Evolutionary conservation across 2,329 filamentous ascomycete genomes (phyloP), one percentile per base, ranked within the genome.

Genomic region (Nemania serpens): DNA sequence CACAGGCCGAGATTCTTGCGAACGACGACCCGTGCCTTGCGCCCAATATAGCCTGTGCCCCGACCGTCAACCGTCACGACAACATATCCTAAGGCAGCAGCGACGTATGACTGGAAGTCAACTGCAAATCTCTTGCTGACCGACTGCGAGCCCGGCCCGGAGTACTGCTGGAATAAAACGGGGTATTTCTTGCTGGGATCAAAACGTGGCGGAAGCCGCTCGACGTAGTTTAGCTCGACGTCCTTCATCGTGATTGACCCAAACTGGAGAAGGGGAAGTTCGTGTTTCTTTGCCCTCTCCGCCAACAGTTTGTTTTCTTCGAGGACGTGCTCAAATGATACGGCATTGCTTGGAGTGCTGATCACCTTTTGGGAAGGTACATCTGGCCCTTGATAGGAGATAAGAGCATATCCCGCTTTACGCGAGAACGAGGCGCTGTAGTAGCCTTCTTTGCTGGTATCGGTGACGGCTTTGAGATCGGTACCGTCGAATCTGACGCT

Each of bases 11-110:
- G 84, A 66, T 96, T 88, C 55, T 89, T 91, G 60, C 94, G 89
- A 58, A 97, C 86, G 55, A 91, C 83, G 57, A 92, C 92, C 52
- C 95, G 89, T 59, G 91, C 87, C 75, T 90, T 85, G 69, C 96
- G 90, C 34, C 95, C 95, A 49, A 91, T 90, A 76, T 87, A 97
- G 37, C 96, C 95, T 0, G 95, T 99, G 43, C 95, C 95, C 52
- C 94, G 88, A 17, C 92, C 93, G 74, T 99, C 95, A 29, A 99
- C 89, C 0, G 94, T 98, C 50, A 99, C 90, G 39, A 97, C 94
- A 54, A 99, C 84, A 76, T 99, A 99, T 43, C 93, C 94, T 1
- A 99, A 83, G 18, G 81, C 87, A 0, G 91, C 89, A 34, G 95
- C 93, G 43, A 97, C 81, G 73, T 95, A 98, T 6, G 91, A 85